A percentile compares a stretch with the other conserved stretches of the same genome.
Conservation (phyloP, 2,329 filamentous ascomycete species). For the Claviceps sp. region DNA sequence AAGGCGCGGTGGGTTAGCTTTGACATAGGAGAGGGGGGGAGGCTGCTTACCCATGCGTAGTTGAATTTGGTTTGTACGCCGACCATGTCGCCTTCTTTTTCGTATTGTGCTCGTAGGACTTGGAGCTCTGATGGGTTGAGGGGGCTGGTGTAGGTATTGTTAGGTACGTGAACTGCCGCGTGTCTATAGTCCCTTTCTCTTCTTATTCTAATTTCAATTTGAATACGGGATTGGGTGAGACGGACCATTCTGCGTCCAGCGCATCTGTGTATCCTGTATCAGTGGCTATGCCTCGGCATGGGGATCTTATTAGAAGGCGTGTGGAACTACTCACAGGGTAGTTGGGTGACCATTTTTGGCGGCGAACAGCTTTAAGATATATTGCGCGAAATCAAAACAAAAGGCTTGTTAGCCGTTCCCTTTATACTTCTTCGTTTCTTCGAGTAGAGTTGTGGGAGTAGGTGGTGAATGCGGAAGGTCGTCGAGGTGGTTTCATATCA, state of each 20-base stretch:
- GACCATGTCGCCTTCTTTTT: constrained; percentile 94
- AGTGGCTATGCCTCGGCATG: background rate
- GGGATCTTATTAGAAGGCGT: background rate
- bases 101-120: constrained; percentile 85
- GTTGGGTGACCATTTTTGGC: constrained; percentile 30
- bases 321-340: constrained; percentile 29
- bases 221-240: constrained; percentile 5
- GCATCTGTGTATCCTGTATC: constrained; percentile 50
- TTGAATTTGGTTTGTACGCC: constrained; percentile 99
- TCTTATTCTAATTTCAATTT: background rate
- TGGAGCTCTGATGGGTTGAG: constrained; percentile 85
- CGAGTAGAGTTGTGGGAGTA: background rate
- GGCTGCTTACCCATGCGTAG: constrained; percentile 72
- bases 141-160: constrained; percentile 38
- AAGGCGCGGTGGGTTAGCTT: background rate
- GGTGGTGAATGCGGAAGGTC: background rate
- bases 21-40: background rate
- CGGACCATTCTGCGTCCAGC: constrained; percentile 88
- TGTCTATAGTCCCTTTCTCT: background rate
- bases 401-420: too few relatives aligned
- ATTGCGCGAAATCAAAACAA: background rate
- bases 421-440: background rate
- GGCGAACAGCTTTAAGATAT: constrained; percentile 4
- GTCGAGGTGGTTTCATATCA: background rate
- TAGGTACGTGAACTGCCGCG: background rate